Evolutionary conservation across 2,329 filamentous ascomycete genomes (phyloP).

Genomic region (Davidsoniella neocaledoniae): DNA sequence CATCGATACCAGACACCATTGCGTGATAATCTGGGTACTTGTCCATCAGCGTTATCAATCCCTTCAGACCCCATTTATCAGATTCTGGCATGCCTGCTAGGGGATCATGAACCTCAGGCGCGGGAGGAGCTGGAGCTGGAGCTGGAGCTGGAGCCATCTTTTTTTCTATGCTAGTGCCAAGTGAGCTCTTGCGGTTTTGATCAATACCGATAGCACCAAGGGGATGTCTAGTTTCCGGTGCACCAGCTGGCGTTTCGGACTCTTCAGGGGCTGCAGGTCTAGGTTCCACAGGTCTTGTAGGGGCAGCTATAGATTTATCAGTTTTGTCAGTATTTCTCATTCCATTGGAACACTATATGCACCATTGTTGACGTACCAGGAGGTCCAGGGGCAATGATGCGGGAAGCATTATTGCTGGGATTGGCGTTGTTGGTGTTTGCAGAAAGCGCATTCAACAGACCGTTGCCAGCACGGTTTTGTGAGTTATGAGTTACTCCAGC

Average conservation of each 20-base stretch:
- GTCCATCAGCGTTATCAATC: slow-evolving; percentile 45
- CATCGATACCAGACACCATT: slow-evolving; percentile 42
- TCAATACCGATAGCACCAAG: slow-evolving; percentile 33
- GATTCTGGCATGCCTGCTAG: slow-evolving; percentile 42
- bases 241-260: slow-evolving; percentile 22
- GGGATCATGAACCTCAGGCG: slow-evolving; percentile 35
- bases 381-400: neutral
- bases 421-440: slow-evolving; percentile 26
- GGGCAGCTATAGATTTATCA: neutral
- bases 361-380: neutral
- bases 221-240: slow-evolving; percentile 23
- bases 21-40: slow-evolving; percentile 46
- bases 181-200: slow-evolving; percentile 18
- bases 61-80: slow-evolving; percentile 50
- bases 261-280: slow-evolving; percentile 23
- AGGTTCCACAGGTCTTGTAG: slow-evolving; percentile 10
- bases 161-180: slow-evolving; percentile 24
- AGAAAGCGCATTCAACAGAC: slow-evolving; percentile 46
- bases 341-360: neutral
- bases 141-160: slow-evolving; percentile 19
- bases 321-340: neutral
- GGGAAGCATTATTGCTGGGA: neutral
- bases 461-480: slow-evolving; percentile 36
- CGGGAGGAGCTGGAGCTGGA: slow-evolving; percentile 13
- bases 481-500: slow-evolving; percentile 9